Percentiles rank a stretch among this genome's conserved stretches.
phyloP scores from a whole-genome alignment of 2,329 filamentous ascomycete species.

The Paraphoma chrysanthemicola region DNA sequence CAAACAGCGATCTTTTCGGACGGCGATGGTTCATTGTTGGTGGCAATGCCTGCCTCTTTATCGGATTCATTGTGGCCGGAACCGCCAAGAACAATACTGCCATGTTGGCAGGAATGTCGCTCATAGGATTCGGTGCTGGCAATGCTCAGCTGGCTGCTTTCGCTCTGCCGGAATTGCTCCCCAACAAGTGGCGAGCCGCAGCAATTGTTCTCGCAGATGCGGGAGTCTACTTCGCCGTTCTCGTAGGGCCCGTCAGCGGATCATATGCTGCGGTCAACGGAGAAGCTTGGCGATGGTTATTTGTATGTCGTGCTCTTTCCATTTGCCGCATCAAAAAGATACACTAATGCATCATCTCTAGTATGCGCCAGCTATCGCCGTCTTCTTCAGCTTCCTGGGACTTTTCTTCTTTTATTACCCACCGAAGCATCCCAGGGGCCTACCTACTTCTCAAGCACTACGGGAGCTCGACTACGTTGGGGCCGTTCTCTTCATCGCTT shows the following conservation, averaged over 20 bases:
- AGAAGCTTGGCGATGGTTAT: constrained; percentile 55
- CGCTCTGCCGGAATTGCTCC: constrained; percentile 56
- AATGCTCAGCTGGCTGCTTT: constrained; percentile 50
- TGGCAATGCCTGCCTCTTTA: constrained; percentile 50
- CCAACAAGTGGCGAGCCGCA: constrained; percentile 53
- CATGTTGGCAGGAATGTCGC: constrained; percentile 50
- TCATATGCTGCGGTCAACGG: constrained; percentile 48
- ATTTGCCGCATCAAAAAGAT: not conserved
- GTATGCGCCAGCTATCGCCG: constrained; percentile 50
- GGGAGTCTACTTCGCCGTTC: constrained; percentile 54
- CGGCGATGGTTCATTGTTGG: constrained; percentile 56
- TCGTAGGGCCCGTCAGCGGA: constrained; percentile 56
- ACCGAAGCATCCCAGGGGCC: constrained; percentile 48
- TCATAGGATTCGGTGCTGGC: constrained; percentile 50
- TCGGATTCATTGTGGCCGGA: constrained; percentile 49
- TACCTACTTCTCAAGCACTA: constrained; percentile 28
- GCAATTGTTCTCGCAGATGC: constrained; percentile 26
- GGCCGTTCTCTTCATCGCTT: constrained; percentile 38
- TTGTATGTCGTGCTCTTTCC: constrained; percentile 18
- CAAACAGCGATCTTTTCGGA: constrained; percentile 58
- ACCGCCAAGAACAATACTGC: constrained; percentile 48
- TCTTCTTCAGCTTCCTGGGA: constrained; percentile 54
- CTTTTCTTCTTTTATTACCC: constrained; percentile 52
- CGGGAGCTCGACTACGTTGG: constrained; percentile 43
- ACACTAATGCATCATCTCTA: not conserved